Base-by-base conservation (phyloP, 1,284 basidiomycete species). In the Rhodotorula sp. region DNA sequence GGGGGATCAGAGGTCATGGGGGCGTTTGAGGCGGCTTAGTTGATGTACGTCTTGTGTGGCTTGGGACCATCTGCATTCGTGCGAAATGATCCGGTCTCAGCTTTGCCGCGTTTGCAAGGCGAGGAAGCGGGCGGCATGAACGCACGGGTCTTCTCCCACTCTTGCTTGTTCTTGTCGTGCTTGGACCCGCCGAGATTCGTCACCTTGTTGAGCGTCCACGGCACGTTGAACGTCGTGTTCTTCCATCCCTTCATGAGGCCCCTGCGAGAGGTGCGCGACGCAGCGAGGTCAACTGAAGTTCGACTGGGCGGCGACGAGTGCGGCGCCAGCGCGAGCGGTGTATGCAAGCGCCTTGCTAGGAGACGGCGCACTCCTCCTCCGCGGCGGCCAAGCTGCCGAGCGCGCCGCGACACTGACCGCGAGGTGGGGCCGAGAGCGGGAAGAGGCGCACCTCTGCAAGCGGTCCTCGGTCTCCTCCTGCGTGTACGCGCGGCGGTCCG, bases 231-330 rank as follows among this genome's bases (percentile, higher is more conserved):
- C 7, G 72, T 66, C 13, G 69, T 50, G 0, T 59, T 19, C 34
- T 76, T 76, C 74, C 74, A 76, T 14, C 69, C 74, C 46, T 70
- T 64, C 74, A 72, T 75, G 19, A 72, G 10, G 1, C 61, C 54
- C 2, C 74, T 73, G 64, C 7, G 13, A 21, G 42, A 16, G 50
- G 54, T 34, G 34, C 34, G 34, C 34, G 34, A 34, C 34, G 34
- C 34, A 23, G 3, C 3, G 21, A 52, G 13, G 27, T 46, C 23
- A 52, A 49, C 42, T 34, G 21, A 14, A 12, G 16, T 41, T 27
- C 8, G 14, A 14, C 25, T 46, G 8, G 25, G 10, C 7, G 45
- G 41, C 13, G 50, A 34, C 17, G 45, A 21, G 55, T 16, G 34
- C 34, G 34, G 34, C 34, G 34, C 34, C 34, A 34, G 34, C 34